These are phyloP conservation scores for Maudiozyma barnettii DNA, from an alignment of 805 yeast genomes.

Conservation along the genomic window DNA sequence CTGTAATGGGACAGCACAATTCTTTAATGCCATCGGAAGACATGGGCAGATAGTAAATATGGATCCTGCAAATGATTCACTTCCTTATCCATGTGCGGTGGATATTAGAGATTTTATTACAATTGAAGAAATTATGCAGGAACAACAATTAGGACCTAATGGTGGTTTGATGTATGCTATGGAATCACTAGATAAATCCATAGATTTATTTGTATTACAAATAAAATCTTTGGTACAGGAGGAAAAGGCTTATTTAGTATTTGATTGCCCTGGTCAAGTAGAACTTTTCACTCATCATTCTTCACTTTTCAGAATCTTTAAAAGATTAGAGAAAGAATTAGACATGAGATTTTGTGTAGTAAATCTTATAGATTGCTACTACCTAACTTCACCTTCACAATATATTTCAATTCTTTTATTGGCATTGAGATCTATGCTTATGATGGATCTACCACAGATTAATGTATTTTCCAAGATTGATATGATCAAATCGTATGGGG, in stretches of 20 bases:
- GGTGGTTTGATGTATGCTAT: constrained; percentile 89
- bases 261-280: constrained; percentile 94
- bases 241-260: constrained; percentile 56
- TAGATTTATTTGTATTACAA: constrained; percentile 49
- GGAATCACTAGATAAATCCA: constrained; percentile 50
- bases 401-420: constrained; percentile 74
- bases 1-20: constrained; percentile 87
- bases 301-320: constrained; percentile 60
- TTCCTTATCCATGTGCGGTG: constrained; percentile 62
- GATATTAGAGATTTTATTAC: constrained; percentile 73
- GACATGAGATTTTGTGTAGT: constrained; percentile 78
- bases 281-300: constrained; percentile 88
- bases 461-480: constrained; percentile 92
- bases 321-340: constrained; percentile 48
- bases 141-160: constrained; percentile 64
- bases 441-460: constrained; percentile 83
- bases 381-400: constrained; percentile 78
- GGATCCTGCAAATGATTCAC: constrained; percentile 81
- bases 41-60: constrained; percentile 75
- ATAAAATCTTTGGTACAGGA: constrained; percentile 47
- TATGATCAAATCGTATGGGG: constrained; percentile 64
- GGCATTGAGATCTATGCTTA: constrained; percentile 85
- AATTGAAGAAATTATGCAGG: constrained; percentile 69
- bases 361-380: constrained; percentile 73
- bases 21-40: constrained; percentile 88